Evolutionary conservation across 2,329 filamentous ascomycete genomes (phyloP).

Genomic region (Shiraia bambusicola): DNA sequence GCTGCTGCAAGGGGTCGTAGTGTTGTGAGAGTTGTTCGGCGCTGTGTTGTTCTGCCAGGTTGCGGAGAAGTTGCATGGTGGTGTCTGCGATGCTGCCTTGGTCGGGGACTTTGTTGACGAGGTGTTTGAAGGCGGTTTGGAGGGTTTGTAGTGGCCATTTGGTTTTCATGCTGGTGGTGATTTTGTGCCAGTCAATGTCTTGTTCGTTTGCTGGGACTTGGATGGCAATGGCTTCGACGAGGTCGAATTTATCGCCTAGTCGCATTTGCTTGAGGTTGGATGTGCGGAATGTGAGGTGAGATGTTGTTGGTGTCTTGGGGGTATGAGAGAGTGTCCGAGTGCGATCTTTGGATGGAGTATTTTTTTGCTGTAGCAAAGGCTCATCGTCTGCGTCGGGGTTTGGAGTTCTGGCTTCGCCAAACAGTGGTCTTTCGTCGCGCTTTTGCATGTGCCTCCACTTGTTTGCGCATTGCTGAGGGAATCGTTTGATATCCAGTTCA

Average conservation of each 20-base stretch:
- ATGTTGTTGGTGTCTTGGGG: too few species aligned
- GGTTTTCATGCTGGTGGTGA: constrained; percentile 5
- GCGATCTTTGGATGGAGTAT: too few species aligned
- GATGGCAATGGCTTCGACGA: constrained; percentile 40
- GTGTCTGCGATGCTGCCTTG: constrained; percentile 5
- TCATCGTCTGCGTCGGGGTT: constrained; percentile 6
- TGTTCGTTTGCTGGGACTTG: constrained; percentile 25
- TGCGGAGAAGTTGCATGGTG: constrained; percentile 26
- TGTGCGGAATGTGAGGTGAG: too few species aligned
- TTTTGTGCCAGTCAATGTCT: constrained; percentile 39
- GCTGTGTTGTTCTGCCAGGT: constrained; percentile 12
- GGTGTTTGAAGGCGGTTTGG: constrained; percentile 20
- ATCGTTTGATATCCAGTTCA: constrained; percentile 59
- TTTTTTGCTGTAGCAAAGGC: neutral
- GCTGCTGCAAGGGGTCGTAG: constrained; percentile 11
- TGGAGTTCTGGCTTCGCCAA: neutral
- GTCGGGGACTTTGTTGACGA: constrained; percentile 14
- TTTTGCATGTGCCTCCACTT: constrained; percentile 55
- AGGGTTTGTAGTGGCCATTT: constrained; percentile 24
- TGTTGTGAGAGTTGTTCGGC: constrained; percentile 14
- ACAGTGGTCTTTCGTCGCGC: constrained; percentile 56
- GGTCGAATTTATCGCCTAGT: constrained; percentile 46
- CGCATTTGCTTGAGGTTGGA: constrained; percentile 34
- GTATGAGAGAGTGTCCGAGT: too few species aligned
- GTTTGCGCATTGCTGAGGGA: too few species aligned